These are phyloP conservation scores for Pleurotus sapidus DNA, from an alignment of 768 basidiomycete species.

Conservation along the genomic window DNA sequence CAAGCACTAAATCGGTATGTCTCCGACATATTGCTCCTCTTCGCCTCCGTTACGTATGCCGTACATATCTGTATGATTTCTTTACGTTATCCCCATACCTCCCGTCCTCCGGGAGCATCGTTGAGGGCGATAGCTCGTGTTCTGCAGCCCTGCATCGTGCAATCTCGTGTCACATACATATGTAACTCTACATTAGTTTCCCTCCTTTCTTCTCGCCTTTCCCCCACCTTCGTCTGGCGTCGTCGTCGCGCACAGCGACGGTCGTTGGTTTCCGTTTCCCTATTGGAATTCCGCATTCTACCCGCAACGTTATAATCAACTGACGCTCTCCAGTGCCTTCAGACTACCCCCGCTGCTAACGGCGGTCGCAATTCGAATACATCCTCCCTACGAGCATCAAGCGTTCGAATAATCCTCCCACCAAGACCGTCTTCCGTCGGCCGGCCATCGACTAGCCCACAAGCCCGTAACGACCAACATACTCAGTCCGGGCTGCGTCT, in stretches of 20 bases:
- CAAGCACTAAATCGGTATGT: neutral
- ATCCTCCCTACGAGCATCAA: neutral
- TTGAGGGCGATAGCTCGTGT: neutral
- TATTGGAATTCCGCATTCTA: no score
- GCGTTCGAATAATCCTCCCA: conserved; percentile 1
- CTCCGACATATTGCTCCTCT: neutral
- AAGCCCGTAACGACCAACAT: neutral
- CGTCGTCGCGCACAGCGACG: neutral
- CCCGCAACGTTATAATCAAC: neutral
- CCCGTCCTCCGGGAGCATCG: neutral
- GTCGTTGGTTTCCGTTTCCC: no score
- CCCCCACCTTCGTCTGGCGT: no score
- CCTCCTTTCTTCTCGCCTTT: neutral
- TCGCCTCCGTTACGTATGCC: neutral
- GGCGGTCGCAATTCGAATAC: neutral
- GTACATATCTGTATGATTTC: neutral
- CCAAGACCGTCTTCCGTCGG: neutral
- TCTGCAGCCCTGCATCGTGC: neutral
- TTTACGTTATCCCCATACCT: neutral
- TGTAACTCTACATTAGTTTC: neutral
- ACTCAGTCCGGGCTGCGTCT: neutral
- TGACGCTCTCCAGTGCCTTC: neutral
- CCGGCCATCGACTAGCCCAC: neutral
- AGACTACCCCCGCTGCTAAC: neutral
- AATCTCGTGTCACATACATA: conserved; percentile 3